Evolutionary conservation across 1,284 basidiomycete genomes (phyloP), one percentile per base, ranked within the genome.

Genomic region (Papiliotrema nemorosa): DNA sequence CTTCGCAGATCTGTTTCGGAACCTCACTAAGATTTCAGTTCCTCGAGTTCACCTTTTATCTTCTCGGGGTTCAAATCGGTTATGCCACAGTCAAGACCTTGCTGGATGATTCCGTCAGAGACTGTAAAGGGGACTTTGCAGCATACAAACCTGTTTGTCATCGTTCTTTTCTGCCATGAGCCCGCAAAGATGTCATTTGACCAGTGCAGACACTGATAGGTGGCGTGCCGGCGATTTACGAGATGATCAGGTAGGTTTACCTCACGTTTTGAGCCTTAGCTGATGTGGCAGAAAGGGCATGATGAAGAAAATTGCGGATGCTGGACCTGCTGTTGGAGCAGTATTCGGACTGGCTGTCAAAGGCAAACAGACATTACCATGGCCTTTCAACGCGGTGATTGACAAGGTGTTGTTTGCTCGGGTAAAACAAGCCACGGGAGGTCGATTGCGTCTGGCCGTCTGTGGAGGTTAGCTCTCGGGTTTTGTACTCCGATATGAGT

Each of bases 141-240:
- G 80, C 83, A 2, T 88, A 90, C 78, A 76, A 80, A 46, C 92
- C 92, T 0, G 64, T 64, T 35, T 47, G 63, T 51, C 6, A 16
- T n/a, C n/a, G 13, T 38, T 10, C 21, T 40, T 18, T 2, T 21
- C 33, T 42, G n/a, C 10, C 41, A 3, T 16, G 34, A n/a, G 20
- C n/a, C 7, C 4, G 31, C 18, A 16, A n/a, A n/a, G n/a, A n/a
- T n/a, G n/a, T n/a, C n/a, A n/a, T n/a, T n/a, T n/a, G 25, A 24
- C 46, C 22, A 49, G 24, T 16, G 18, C 44, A 62, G 56, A 58
- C 61, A 2, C 83, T 94, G 73, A 87, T 97, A 80, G 82, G 90
- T 41, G 93, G 90, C 54, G 93, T 97, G 0, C 93, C 92, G 2
- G 88, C 89, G 2, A 84, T 90, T 1, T 90, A 85, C 84, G 88